Evolutionary conservation across 352 stramenopile genomes (phyloP), one percentile per base, ranked within the genome.

Genomic region (Pythium rishiriense): DNA sequence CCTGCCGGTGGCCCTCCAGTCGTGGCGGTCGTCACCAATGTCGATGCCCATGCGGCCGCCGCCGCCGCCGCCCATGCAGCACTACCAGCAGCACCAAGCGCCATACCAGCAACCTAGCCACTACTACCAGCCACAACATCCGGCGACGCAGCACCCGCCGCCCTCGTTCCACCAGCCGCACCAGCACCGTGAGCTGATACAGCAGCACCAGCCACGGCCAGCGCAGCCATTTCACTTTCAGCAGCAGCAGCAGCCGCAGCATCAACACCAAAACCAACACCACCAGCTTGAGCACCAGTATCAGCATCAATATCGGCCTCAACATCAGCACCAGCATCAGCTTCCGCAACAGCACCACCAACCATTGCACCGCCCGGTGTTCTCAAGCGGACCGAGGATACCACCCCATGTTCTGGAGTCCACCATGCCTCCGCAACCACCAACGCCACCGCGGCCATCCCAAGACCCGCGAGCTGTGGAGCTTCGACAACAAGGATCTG

Each of bases 381-480:
- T 39, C 9, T n/a, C 25, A 25, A 59, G 41, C 41, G 37, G 51
- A 19, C 12, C 17, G 26, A 41, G 52, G 52, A 59, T 52, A 52
- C 58, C 58, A 42, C 19, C 37, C 19, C 15, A 26, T 21, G n/a
- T 33, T 14, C 45, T 0, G 19, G 12, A 15, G 35, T 58, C 25
- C 47, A 56, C 6, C 48, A 25, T 19, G 37, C 25, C 50, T 17
- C 58, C 58, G 7, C 47, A 52, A 14, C 58, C 58, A 14, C 58
- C 58, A 3, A 64, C 58, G 24, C 58, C 58, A 28, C 58, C 58
- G 10, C 58, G 58, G 11, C 58, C 58, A 6, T 64, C 58, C 6
- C 35, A 52, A 21, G 47, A 64, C 11, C 37, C 37, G 14, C 46
- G 21, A 12, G 35, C 33, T 15, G 15, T 25, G 11, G 33, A 57